phyloP scores from a whole-genome alignment of 805 yeast genomes.

The Lipomyces sp. region DNA sequence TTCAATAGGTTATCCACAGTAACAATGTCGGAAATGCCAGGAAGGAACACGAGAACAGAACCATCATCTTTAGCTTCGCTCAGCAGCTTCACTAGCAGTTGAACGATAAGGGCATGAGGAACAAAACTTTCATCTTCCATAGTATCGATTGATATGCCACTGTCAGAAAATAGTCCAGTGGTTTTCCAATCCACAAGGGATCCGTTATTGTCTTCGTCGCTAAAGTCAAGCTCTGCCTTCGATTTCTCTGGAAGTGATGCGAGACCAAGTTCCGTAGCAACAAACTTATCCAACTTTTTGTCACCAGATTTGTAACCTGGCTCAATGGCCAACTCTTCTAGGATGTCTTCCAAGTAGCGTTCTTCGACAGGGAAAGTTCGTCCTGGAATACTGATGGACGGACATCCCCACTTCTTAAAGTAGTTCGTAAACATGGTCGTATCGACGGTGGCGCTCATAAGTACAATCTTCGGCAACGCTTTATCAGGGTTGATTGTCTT shows the following conservation, averaged over 20 bases:
- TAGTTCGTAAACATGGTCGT: conserved; percentile 66
- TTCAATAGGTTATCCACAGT: conserved; percentile 16
- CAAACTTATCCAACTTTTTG: background rate
- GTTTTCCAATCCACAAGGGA: conserved; percentile 29
- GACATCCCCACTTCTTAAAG: conserved; percentile 53
- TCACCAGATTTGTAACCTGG: conserved; percentile 4
- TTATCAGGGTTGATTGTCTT: conserved; percentile 7
- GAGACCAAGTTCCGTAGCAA: conserved; percentile 3
- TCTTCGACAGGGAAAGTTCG: conserved; percentile 91
- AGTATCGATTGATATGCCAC: background rate
- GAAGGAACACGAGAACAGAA: conserved; percentile 39
- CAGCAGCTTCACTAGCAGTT: conserved; percentile 23
- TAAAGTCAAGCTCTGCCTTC: background rate
- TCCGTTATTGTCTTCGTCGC: conserved; percentile 3
- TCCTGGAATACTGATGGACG: conserved; percentile 84
- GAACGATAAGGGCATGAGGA: conserved; percentile 27
- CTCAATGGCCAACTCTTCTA: conserved; percentile 43
- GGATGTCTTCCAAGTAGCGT: conserved; percentile 67
- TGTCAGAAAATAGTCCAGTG: conserved; percentile 16
- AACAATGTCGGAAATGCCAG: conserved; percentile 37
- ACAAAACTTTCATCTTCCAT: conserved; percentile 28
- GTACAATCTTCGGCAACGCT: conserved; percentile 52
- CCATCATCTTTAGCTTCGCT: conserved; percentile 18
- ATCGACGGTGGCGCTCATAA: conserved; percentile 83
- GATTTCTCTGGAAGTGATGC: background rate